These are phyloP conservation scores for Raphanus raphanistrum DNA, from an alignment of 345 rosid species.

Conservation along the genomic window DNA sequence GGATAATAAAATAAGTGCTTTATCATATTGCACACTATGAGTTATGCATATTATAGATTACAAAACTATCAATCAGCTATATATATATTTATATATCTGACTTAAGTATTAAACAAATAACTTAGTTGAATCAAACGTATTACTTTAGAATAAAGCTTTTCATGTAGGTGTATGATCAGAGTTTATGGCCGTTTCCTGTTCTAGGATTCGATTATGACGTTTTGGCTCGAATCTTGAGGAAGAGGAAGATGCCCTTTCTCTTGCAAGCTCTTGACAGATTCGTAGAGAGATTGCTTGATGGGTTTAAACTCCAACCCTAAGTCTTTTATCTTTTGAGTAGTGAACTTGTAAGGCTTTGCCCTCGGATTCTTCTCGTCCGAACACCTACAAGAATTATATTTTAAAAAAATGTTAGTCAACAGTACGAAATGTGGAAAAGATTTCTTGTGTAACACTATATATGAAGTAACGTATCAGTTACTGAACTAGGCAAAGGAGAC, in stretches of 20 bases:
- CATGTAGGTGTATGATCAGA: background rate
- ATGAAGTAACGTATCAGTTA: constrained; percentile 1
- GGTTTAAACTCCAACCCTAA: constrained; percentile 81
- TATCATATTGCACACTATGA: constrained; percentile 14
- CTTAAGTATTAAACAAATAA: constrained; percentile 13
- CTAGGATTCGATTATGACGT: constrained; percentile 23
- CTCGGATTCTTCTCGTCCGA: constrained; percentile 90
- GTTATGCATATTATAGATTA: background rate
- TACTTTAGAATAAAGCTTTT: constrained; percentile 10
- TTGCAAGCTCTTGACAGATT: constrained; percentile 87
- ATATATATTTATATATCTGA: constrained; percentile 16
- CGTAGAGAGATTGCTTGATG: constrained; percentile 75
- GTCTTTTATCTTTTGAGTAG: constrained; percentile 77
- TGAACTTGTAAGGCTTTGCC: constrained; percentile 68
- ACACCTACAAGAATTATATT: constrained; percentile 50
- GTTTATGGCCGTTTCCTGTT: constrained; percentile 5
- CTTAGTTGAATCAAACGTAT: constrained; percentile 25
- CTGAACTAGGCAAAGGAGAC: constrained; percentile 19
- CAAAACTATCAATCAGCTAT: constrained; percentile 23
- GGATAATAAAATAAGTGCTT: constrained; percentile 11
- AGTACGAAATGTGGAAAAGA: constrained; percentile 9
- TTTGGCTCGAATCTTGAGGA: constrained; percentile 48
- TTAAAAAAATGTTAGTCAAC: background rate
- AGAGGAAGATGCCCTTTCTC: constrained; percentile 79
- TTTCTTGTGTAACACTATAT: constrained; percentile 22